Base-by-base conservation (phyloP, 139 green algal species). In the Nannochloris sp. region DNA sequence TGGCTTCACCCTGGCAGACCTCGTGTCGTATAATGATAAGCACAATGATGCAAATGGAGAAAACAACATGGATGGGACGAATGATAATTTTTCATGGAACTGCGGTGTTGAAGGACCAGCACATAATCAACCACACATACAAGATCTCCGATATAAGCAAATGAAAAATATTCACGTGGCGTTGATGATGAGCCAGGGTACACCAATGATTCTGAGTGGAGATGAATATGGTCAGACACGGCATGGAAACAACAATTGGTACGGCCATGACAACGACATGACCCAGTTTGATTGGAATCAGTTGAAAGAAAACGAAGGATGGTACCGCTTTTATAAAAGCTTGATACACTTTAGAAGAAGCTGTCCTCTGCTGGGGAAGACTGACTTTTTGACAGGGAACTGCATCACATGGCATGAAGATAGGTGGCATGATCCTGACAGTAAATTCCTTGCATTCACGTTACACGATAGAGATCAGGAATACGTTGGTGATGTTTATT, bases 1-100 rank as follows among this genome's bases (percentile, higher is more conserved):
- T 57, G 92, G 92, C 27, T 98, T 98, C 74, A 90, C 78, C 4
- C 69, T 98, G n/a, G 58, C 81, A 31, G 93, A 99, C 78, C 57
- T 97, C 34, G 91, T 97, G 44, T 75, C 86, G 14, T 88, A 88
- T 70, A 86, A 88, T 62, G 56, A 65, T 9, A 91, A 94, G 80
- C 88, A 92, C 73, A 95, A 95, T 66, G 69, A 82, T 4, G 75
- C 70, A 27, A 95, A 95, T 66, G 88, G 88, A 14, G 88, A 95
- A 80, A 36, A 65, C 21, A 81, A 81, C 60, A 50, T 68, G 24
- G 88, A 96, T 51, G 91, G 93, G 62, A 86, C 64, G 61, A 97
- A 98, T 69, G 93, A 99, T 83, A 99, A 99, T 82, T 88, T 93
- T 57, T 87, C 69, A 16, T 99, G 93, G 93, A 99, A 99, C 75